Conservation (phyloP, 106 monocot genomes). For the Phalaenopsis equestris region DNA sequence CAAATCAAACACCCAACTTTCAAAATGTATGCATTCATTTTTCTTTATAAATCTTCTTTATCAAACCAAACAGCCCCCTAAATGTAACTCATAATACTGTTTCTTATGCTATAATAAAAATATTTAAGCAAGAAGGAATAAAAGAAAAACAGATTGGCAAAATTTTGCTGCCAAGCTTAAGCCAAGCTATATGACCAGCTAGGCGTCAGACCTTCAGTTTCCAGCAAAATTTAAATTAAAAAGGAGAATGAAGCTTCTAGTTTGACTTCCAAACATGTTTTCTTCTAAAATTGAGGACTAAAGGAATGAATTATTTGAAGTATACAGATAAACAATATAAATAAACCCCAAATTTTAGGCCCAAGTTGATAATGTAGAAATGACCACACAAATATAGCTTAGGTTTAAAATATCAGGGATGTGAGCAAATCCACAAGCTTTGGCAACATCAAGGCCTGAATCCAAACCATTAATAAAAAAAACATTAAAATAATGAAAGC, state of each 20-base stretch:
- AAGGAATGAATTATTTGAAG: neutral
- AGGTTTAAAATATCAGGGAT: neutral
- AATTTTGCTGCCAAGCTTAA: neutral
- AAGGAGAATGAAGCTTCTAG: neutral
- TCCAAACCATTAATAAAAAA: neutral
- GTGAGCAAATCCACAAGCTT: neutral
- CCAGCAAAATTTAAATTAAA: neutral
- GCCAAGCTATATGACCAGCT: neutral
- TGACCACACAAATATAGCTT: neutral
- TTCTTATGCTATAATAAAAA: neutral
- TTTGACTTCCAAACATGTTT: neutral
- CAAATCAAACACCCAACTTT: no score
- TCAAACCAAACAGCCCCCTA: neutral
- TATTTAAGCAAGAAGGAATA: neutral
- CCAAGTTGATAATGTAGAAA: neutral
- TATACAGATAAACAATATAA: neutral
- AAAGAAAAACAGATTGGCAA: neutral
- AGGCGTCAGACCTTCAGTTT: neutral
- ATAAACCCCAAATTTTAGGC: neutral
- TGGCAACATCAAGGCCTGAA: neutral
- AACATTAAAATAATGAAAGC: neutral
- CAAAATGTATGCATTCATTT: no score
- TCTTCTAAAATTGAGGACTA: neutral
- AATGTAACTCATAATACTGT: neutral
- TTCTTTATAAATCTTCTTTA: no score